phyloP scores from a whole-genome alignment of 2,329 filamentous ascomycete genomes.

The Talaromyces sp. region DNA sequence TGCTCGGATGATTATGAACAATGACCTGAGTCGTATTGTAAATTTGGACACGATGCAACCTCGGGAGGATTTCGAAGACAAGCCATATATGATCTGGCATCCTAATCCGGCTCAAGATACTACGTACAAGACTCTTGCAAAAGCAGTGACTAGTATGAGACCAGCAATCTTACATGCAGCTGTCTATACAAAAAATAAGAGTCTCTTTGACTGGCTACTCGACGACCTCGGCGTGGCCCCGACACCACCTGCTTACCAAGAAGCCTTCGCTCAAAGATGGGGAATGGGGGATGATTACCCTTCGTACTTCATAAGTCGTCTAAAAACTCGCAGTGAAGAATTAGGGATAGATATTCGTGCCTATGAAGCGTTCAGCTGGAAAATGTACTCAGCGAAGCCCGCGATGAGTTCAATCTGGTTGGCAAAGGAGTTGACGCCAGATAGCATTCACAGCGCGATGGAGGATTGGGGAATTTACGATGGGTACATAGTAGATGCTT shows the following conservation, averaged over 20 bases:
- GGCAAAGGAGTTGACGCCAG: not conserved
- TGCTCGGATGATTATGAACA: slow-evolving; percentile 5
- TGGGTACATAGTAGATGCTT: not conserved
- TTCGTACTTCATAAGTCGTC: not conserved
- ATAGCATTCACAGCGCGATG: not conserved
- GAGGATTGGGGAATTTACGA: not conserved
- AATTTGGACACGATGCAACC: slow-evolving; percentile 4
- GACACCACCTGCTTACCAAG: not conserved
- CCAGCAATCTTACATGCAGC: not conserved
- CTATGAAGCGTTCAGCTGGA: not conserved
- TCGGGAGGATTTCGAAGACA: not conserved
- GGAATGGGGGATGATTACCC: not conserved
- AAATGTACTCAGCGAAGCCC: not conserved
- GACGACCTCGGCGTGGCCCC: not conserved
- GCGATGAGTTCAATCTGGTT: not conserved
- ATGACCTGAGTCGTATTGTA: not conserved
- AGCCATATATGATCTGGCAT: not conserved
- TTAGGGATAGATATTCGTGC: not conserved
- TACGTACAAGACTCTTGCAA: not conserved
- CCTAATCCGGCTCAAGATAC: not conserved
- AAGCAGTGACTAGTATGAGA: not conserved
- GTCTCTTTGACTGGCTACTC: not conserved
- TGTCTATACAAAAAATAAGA: not conserved
- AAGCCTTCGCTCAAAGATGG: not conserved
- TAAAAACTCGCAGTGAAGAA: not conserved